Evolutionary conservation across 345 rosid species (phyloP), one percentile per base, ranked within the genome.

Genomic region (Alliaria petiolata): DNA sequence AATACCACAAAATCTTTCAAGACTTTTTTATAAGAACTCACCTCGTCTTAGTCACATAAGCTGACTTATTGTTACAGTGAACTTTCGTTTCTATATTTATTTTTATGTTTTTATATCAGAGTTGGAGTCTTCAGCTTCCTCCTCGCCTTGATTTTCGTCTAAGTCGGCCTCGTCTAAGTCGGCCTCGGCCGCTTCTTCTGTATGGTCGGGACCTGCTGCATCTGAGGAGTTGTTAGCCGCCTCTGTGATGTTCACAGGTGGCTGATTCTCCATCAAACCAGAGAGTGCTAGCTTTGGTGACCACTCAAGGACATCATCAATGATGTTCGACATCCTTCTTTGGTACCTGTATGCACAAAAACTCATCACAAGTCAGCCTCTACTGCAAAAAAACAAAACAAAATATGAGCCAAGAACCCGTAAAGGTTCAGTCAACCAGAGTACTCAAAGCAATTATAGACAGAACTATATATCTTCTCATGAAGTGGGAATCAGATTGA

Each of bases 221-320:
- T 83, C 90, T 15, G 93, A 62, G 33, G 80, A 78, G 71, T 76
- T 84, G 70, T 64, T 61, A 52, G 77, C 67, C 6, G 81, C 28
- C 28, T 89, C 97, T 8, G 97, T 85, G 46, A 76, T 69, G 45
- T 90, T 86, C 66, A 83, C 84, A 20, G 83, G 62, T 45, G 79
- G 89, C 83, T 83, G 98, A 76, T 91, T 91, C 80, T 92, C 98
- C 98, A 95, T 95, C 89, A 95, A 89, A 50, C 98, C 96, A 16
- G 99, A 95, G 61, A 95, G 79, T 14, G 99, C 99, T 72, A 95
- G 70, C 72, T 84, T 88, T 13, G 97, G 99, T 70, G 93, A 88
- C 99, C 99, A 95, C 81, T 92, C 99, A 0, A 95, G 86, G 51
- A 95, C 92, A 51, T 95, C 98, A 39, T 95, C 99, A n/a, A 95